A percentile compares a stretch with the other conserved stretches of the same genome.
These are phyloP conservation scores for Pleurotus platypus DNA, from an alignment of 768 basidiomycete genomes.

Conservation along the genomic window DNA sequence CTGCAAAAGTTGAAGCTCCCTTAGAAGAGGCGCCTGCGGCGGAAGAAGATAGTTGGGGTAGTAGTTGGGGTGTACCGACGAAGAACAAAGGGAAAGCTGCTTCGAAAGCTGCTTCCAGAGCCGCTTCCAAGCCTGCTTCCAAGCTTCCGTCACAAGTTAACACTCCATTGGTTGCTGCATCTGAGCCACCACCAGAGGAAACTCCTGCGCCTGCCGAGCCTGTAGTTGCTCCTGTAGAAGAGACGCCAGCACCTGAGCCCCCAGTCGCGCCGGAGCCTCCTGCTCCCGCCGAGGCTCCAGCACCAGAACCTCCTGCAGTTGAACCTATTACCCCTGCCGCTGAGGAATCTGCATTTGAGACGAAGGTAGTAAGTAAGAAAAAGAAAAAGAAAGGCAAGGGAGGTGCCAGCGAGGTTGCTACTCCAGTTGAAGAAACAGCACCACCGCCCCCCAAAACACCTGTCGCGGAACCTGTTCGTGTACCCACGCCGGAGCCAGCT, in stretches of 20 bases:
- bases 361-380: background rate
- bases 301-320: background rate
- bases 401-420: background rate
- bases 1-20: background rate
- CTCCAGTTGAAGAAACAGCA: background rate
- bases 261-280: background rate
- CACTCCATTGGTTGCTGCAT: background rate
- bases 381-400: constrained; percentile 3
- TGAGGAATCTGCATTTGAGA: background rate
- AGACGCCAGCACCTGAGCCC: background rate
- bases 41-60: background rate
- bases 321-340: background rate
- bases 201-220: background rate
- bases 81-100: background rate
- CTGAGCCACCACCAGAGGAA: background rate
- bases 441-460: background rate
- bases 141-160: background rate
- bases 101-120: background rate
- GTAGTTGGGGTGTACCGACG: background rate
- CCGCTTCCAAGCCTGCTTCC: background rate
- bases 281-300: background rate
- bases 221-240: background rate
- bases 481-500: background rate
- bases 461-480: background rate
- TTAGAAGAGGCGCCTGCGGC: background rate